Conservation (phyloP, 345 rosid species). For the Populus euphratica region DNA sequence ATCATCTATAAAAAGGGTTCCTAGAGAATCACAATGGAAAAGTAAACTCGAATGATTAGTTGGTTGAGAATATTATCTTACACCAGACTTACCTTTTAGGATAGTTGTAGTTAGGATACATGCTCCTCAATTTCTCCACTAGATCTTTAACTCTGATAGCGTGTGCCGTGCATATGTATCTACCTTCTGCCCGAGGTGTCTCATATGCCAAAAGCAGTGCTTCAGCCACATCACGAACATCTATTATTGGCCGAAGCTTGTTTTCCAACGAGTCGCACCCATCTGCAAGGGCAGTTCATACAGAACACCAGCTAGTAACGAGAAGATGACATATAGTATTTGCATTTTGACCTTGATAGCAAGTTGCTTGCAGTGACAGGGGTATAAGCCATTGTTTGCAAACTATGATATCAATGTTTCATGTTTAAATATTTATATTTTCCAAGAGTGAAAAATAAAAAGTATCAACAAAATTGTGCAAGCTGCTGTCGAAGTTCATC, state of each 20-base stretch:
- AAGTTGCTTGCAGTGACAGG: background rate
- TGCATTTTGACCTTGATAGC: background rate
- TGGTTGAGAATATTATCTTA: background rate
- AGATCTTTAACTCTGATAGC: slow-evolving; percentile 11
- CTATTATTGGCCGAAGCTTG: slow-evolving; percentile 24
- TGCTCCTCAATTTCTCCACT: slow-evolving; percentile 20
- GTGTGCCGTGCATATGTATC: slow-evolving; percentile 26
- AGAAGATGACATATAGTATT: background rate
- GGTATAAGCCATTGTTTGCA: background rate
- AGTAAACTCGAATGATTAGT: background rate
- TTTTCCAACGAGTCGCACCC: slow-evolving; percentile 40
- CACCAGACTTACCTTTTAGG: slow-evolving; percentile 22
- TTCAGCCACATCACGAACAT: slow-evolving; percentile 36
- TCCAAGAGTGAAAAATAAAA: background rate
- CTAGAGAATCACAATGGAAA: background rate
- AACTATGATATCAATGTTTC: no score
- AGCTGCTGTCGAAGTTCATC: no score
- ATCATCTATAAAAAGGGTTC: background rate
- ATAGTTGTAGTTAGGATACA: slow-evolving; percentile 19
- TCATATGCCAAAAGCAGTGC: slow-evolving; percentile 20
- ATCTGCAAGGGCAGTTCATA: slow-evolving; percentile 27
- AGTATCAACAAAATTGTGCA: no score
- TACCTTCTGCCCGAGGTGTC: slow-evolving; percentile 33
- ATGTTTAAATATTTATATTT: background rate
- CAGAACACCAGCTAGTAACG: background rate